A percentile compares a stretch with the other conserved stretches of the same genome.
Conservation (phyloP, 148 eudicot genomes). For the Chenopodium album region DNA sequence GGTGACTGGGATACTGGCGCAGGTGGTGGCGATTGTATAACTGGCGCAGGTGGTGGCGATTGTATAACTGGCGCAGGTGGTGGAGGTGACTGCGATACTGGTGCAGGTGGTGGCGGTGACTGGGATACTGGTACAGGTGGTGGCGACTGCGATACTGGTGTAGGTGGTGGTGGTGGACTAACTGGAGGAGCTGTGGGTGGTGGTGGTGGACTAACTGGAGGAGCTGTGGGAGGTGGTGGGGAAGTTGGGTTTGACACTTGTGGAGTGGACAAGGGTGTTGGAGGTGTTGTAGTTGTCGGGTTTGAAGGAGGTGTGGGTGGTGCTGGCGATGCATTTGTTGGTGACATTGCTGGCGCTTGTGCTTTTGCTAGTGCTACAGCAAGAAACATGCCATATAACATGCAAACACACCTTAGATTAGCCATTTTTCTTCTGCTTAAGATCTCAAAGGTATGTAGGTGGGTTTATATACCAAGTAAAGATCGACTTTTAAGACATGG, state of each 20-base stretch:
- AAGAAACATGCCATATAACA: conserved; percentile 37
- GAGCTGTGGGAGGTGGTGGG: conserved; percentile 16
- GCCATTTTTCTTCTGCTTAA: conserved; percentile 35
- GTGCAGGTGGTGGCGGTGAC: conserved; percentile 11
- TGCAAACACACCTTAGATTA: conserved; percentile 24
- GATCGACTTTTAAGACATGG: conserved; percentile 17
- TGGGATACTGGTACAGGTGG: conserved; percentile 26
- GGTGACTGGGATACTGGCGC: conserved; percentile 22
- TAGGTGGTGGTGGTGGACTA: conserved; percentile 24
- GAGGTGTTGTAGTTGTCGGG: conserved; percentile 34
- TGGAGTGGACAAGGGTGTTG: conserved; percentile 22
- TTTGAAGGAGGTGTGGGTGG: conserved; percentile 41
- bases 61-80: conserved; percentile 22
- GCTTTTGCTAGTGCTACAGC: conserved; percentile 37
- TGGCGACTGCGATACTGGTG: conserved; percentile 32
- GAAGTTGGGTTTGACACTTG: conserved; percentile 24
- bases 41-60: conserved; percentile 24
- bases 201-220: background rate
- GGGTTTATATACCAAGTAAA: conserved; percentile 11
- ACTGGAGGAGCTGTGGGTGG: background rate
- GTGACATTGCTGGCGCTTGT: conserved; percentile 68
- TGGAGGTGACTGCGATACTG: conserved; percentile 25
- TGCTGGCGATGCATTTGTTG: conserved; percentile 39
- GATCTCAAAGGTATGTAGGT: conserved; percentile 7
- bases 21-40: conserved; percentile 14